Conservation (phyloP, 768 basidiomycete species). For the Holtermanniella nyarrowii region DNA sequence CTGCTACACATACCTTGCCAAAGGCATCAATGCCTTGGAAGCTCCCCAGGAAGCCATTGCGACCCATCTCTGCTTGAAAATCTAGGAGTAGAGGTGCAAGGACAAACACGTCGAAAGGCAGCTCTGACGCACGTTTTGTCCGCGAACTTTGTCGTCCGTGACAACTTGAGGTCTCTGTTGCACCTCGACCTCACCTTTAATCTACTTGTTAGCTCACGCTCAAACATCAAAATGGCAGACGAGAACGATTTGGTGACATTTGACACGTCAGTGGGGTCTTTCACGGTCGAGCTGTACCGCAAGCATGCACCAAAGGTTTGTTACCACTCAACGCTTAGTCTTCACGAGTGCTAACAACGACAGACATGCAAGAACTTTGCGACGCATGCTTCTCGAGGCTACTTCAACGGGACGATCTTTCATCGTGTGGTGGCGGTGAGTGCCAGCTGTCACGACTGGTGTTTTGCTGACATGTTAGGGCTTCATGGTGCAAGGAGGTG, state of each 20-base stretch:
- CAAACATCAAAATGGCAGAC: constrained; percentile 10
- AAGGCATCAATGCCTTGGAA: constrained; percentile 95
- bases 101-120: no score
- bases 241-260: constrained; percentile 30
- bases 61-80: no score
- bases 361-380: constrained; percentile 94
- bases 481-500: constrained; percentile 94
- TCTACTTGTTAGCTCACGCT: not conserved
- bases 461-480: constrained; percentile 48
- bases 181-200: no score
- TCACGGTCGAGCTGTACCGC: constrained; percentile 87
- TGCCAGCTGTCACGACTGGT: constrained; percentile 2
- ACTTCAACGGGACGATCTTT: constrained; percentile 82
- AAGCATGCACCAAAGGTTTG: constrained; percentile 68
- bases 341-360: not conserved
- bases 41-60: constrained; percentile 40
- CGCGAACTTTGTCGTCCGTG: no score
- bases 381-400: constrained; percentile 79
- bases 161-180: no score
- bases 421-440: constrained; percentile 81
- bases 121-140: no score
- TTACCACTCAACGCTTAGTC: not conserved
- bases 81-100: no score
- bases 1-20: constrained; percentile 64
- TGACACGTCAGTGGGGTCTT: constrained; percentile 39